Conservation (phyloP, 345 rosid species). For the sweet orange (Citrus sinensis) region DVS_A1.0 CM039167.1:28270001-28270500, state of each 20-base stretch:
- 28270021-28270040: too few species aligned
- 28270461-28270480: background rate
- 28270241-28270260: background rate
- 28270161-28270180: too few species aligned
- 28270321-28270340: background rate
- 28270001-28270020: too few species aligned
- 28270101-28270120: too few species aligned
- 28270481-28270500: background rate
- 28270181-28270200: too few species aligned
- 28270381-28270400: background rate
- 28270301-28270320: background rate
- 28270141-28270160: too few species aligned
- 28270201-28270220: too few species aligned
- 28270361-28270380: background rate
- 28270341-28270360: background rate
- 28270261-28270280: background rate
- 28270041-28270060: too few species aligned
- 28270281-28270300: background rate
- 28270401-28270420: background rate
- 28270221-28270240: too few species aligned
- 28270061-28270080: too few species aligned
- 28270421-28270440: background rate
- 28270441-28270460: background rate
- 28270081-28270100: too few species aligned
- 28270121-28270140: too few species aligned